phyloP scores from a whole-genome alignment of 768 basidiomycete genomes.

The Leccinum disarticulatum region DNA sequence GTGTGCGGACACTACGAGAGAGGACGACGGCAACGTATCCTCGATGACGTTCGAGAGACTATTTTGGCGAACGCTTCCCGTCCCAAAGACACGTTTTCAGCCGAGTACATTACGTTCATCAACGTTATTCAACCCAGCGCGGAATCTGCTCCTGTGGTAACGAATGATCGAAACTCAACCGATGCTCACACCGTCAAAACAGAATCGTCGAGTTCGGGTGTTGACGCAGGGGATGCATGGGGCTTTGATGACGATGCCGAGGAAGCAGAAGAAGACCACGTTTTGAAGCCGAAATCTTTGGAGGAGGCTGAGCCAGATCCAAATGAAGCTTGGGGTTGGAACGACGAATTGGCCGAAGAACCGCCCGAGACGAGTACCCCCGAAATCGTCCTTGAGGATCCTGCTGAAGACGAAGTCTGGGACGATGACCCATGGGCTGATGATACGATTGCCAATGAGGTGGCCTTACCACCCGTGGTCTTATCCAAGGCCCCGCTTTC shows the following conservation, averaged over 20 bases:
- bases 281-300: constrained; percentile 18
- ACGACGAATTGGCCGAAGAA: constrained; percentile 42
- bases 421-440: constrained; percentile 77
- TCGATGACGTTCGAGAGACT: constrained; percentile 58
- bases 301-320: constrained; percentile 39
- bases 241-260: constrained; percentile 51
- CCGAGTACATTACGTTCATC: constrained; percentile 17
- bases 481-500: constrained; percentile 27
- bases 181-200: constrained; percentile 36
- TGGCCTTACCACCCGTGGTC: constrained; percentile 28
- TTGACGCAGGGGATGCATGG: constrained; percentile 43
- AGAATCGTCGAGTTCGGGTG: constrained; percentile 24
- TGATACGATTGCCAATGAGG: constrained; percentile 29
- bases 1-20: constrained; percentile 78
- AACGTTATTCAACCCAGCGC: neutral
- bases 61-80: constrained; percentile 39
- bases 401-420: constrained; percentile 47
- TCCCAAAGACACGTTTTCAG: constrained; percentile 27
- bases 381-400: constrained; percentile 23
- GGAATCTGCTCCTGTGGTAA: constrained; percentile 8
- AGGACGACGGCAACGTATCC: constrained; percentile 62
- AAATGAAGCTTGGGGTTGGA: constrained; percentile 77
- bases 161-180: constrained; percentile 48
- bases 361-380: constrained; percentile 26
- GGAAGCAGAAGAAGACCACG: constrained; percentile 19